Evolutionary conservation across 148 eudicot genomes (phyloP).

Genomic region (Drosera capensis): DNA sequence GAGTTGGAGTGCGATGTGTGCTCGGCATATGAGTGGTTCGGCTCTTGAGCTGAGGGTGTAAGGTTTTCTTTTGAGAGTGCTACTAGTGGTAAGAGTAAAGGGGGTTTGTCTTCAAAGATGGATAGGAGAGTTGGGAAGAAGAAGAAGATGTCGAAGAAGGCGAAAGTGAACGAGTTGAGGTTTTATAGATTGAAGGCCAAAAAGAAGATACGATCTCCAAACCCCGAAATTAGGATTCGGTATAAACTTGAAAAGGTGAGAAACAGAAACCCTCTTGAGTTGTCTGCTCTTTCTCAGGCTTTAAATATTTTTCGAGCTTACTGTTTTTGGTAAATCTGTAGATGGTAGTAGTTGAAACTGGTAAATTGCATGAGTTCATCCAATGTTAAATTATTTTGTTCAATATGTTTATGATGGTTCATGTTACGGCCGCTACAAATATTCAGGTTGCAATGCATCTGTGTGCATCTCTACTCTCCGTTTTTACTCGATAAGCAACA

Average conservation of each 20-base stretch:
- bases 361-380: too few species aligned
- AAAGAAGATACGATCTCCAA: conserved; percentile 85
- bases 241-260: conserved; percentile 85
- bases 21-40: neutral
- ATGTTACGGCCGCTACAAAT: too few species aligned
- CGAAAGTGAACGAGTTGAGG: conserved; percentile 66
- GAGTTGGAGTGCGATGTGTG: neutral
- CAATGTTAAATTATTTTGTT: too few species aligned
- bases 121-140: conserved; percentile 15
- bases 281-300: too few species aligned
- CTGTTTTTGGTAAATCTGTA: too few species aligned
- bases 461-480: too few species aligned
- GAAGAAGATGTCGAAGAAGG: conserved; percentile 43
- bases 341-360: too few species aligned
- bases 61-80: conserved; percentile 42
- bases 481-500: too few species aligned
- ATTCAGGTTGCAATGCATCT: too few species aligned
- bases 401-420: too few species aligned
- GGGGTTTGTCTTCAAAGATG: conserved; percentile 6
- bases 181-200: conserved; percentile 75
- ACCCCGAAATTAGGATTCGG: conserved; percentile 84
- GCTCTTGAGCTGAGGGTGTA: conserved; percentile 52
- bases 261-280: neutral
- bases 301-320: too few species aligned
- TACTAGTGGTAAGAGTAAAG: conserved; percentile 5